phyloP scores from a whole-genome alignment of 169 alveolate genomes.

The Plasmodium chabaudi region DNA sequence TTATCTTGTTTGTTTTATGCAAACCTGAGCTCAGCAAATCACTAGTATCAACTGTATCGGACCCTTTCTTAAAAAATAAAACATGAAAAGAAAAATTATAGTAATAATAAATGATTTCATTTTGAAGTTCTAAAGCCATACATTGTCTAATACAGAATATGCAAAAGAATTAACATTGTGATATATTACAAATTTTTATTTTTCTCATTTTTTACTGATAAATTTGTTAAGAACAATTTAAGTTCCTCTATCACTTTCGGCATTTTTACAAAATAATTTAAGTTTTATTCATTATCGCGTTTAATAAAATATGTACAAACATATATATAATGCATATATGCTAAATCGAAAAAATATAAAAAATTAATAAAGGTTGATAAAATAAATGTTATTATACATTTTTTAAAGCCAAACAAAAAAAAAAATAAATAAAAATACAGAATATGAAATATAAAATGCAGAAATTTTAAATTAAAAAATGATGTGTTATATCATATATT shows the following conservation, averaged over 20 bases:
- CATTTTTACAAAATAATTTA: constrained; percentile 24
- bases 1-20: not conserved
- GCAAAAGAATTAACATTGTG: not conserved
- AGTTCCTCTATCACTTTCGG: constrained; percentile 60
- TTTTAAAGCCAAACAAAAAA: constrained; percentile 1
- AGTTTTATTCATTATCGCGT: not conserved
- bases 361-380: not conserved
- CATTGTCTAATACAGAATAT: no score
- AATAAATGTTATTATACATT: not conserved
- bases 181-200: not conserved
- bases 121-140: no score
- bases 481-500: no score
- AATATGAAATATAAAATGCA: not conserved
- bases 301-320: no score
- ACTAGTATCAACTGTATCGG: constrained; percentile 45
- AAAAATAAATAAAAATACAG: not conserved
- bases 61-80: constrained; percentile 42
- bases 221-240: constrained; percentile 49
- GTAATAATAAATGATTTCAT: no score
- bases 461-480: no score
- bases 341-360: no score
- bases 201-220: constrained; percentile 29
- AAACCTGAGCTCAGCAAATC: constrained; percentile 55
- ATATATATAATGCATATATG: no score
- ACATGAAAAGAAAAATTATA: not conserved